phyloP scores from a whole-genome alignment of 768 basidiomycete genomes.

The Auriscalpium orientale region DNA sequence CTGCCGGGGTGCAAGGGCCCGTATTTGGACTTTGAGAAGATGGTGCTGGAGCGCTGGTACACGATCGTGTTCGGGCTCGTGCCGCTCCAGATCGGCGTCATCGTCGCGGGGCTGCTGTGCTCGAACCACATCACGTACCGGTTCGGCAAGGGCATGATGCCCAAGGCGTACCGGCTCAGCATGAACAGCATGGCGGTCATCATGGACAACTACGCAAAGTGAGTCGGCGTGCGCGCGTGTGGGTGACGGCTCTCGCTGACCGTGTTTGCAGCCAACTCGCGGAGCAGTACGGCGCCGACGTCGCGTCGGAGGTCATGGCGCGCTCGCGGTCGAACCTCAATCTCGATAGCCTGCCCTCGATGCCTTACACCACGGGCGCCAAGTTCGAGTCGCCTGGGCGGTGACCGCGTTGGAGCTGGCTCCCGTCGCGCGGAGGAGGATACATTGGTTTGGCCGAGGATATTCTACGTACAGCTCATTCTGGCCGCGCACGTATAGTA shows the following conservation, averaged over 20 bases:
- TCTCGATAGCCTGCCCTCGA: slow-evolving; percentile 24
- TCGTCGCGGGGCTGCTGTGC: slow-evolving; percentile 58
- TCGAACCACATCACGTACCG: slow-evolving; percentile 82
- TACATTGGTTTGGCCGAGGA: no score
- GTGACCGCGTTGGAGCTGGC: background rate
- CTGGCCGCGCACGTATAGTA: no score
- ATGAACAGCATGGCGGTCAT: slow-evolving; percentile 71
- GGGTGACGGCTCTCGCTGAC: background rate
- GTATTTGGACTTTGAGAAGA: slow-evolving; percentile 51
- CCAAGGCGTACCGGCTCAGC: slow-evolving; percentile 72
- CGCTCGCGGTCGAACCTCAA: slow-evolving; percentile 51
- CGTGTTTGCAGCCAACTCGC: slow-evolving; percentile 50
- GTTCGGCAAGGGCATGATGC: slow-evolving; percentile 86
- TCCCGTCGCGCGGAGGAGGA: no score
- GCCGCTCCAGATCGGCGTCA: slow-evolving; percentile 58
- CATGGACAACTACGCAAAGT: slow-evolving; percentile 82
- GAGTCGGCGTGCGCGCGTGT: slow-evolving; percentile 16
- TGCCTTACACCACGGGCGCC: slow-evolving; percentile 18
- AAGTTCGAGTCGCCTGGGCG: background rate
- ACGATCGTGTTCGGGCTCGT: slow-evolving; percentile 56
- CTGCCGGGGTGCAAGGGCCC: slow-evolving; percentile 68
- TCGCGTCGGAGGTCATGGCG: slow-evolving; percentile 50
- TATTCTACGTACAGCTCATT: no score
- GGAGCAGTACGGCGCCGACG: slow-evolving; percentile 60
- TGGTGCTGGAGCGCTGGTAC: slow-evolving; percentile 58